Conservation (phyloP, 805 yeast genomes). For the Candida qinlingensis region DNA sequence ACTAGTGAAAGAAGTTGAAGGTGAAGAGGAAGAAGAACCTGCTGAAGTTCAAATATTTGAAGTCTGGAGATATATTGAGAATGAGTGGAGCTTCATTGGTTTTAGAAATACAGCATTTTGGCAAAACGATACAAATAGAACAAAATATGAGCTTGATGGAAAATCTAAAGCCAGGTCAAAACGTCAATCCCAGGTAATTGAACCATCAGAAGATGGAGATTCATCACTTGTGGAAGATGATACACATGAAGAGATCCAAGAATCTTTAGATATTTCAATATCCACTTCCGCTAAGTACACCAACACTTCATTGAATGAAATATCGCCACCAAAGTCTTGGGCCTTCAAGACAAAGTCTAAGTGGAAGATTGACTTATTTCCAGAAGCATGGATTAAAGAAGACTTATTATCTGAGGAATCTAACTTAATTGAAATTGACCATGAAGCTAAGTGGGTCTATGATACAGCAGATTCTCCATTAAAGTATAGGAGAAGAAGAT, state of each 20-base stretch:
- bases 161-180: background rate
- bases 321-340: constrained; percentile 60
- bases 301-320: constrained; percentile 24
- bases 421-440: constrained; percentile 56
- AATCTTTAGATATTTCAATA: background rate
- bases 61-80: constrained; percentile 29
- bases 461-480: constrained; percentile 36
- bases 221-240: constrained; percentile 1
- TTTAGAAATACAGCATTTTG: constrained; percentile 40
- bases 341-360: constrained; percentile 36
- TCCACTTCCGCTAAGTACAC: background rate
- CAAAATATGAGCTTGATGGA: background rate
- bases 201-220: constrained; percentile 14
- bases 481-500: constrained; percentile 56
- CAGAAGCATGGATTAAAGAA: constrained; percentile 55
- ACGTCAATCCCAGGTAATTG: constrained; percentile 41
- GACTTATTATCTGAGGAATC: constrained; percentile 32
- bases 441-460: constrained; percentile 83
- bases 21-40: constrained; percentile 8
- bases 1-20: constrained; percentile 34
- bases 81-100: constrained; percentile 62
- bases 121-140: constrained; percentile 5
- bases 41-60: constrained; percentile 6
- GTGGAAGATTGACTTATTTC: constrained; percentile 67
- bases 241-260: background rate